phyloP scores from a whole-genome alignment of 2,329 filamentous ascomycete species.

The Cryphonectria nitschkei region DNA sequence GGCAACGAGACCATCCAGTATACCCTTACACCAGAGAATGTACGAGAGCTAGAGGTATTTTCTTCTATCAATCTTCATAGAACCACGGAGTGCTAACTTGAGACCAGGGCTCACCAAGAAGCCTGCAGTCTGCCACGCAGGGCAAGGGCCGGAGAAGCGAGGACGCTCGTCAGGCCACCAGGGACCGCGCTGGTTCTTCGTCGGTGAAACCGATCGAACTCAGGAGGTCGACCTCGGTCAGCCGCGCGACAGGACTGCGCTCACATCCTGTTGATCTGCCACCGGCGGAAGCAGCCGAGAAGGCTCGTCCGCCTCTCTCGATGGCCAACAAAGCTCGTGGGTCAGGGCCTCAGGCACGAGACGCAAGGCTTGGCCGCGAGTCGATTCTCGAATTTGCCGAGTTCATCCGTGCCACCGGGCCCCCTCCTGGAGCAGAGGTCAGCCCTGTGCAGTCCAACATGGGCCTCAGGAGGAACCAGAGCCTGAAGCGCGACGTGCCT shows the following conservation, averaged over 20 bases:
- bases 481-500: slow-evolving; percentile 39
- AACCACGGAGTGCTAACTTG: slow-evolving; percentile 16
- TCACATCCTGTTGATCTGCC: slow-evolving; percentile 40
- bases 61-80: background rate
- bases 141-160: slow-evolving; percentile 52
- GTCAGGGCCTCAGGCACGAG: slow-evolving; percentile 59
- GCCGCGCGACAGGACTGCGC: slow-evolving; percentile 41
- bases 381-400: slow-evolving; percentile 84
- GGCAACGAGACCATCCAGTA: slow-evolving; percentile 84
- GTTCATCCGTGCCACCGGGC: slow-evolving; percentile 85
- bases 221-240: slow-evolving; percentile 40
- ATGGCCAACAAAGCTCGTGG: slow-evolving; percentile 40
- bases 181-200: slow-evolving; percentile 52
- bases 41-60: slow-evolving; percentile 73
- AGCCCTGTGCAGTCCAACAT: slow-evolving; percentile 34
- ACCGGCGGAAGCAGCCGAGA: slow-evolving; percentile 34
- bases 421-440: slow-evolving; percentile 60
- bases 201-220: slow-evolving; percentile 46
- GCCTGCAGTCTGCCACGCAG: slow-evolving; percentile 39
- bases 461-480: slow-evolving; percentile 28
- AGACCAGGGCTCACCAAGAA: slow-evolving; percentile 25
- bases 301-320: slow-evolving; percentile 36
- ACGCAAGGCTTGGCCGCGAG: slow-evolving; percentile 71
- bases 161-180: slow-evolving; percentile 45
- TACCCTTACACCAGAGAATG: slow-evolving; percentile 78